Evolutionary conservation across 2,329 filamentous ascomycete genomes (phyloP), one percentile per base, ranked within the genome.

Genomic region (Zymoseptoria passerinii): DNA sequence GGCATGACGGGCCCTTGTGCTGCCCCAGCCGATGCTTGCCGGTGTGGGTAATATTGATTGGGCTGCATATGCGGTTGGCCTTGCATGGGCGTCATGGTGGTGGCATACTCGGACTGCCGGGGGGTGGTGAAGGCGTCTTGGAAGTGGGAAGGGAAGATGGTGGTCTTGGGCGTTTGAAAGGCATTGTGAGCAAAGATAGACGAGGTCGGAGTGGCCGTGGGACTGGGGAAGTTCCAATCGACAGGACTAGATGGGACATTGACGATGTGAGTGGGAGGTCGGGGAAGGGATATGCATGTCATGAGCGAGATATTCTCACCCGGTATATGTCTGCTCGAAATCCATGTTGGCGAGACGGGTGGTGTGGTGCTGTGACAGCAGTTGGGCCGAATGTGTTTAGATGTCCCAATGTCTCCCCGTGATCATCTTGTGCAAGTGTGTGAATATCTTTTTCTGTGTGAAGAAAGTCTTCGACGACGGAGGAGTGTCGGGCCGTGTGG

Each of bases 211-310:
- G 78, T 79, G 59, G 75, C 76, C 58, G 74, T 75, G 48, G 78
- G 78, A 71, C 77, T 80, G 64, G 77, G 77, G 63, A 80, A 75
- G 65, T 73, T 75, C 76, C 77, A 79, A 66, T 78, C 76, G 63
- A 73, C 70, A 61, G 72, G 70, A 69, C 76, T 77, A 56, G 35
- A 44, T 44, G 35, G 35, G 23, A 23, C 10, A 44, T 44, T 44
- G 35, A 44, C 10, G 35, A 44, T 44, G 52, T 44, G 52, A 52
- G 52, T 48, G 28, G 23, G 50, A 44, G 48, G 59, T 63, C 58
- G 63, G 58, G n/a, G 20, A 55, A 57, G 58, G 56, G 49, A 58
- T 35, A 50, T 58, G 18, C 29, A 23, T 60, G 56, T 51, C 2
- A 23, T 2, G 23, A 23, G 23, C 54, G 51, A 56, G 19, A 20